Conservation (phyloP, 805 yeast genomes). For the Clavispora santaluciae region DNA sequence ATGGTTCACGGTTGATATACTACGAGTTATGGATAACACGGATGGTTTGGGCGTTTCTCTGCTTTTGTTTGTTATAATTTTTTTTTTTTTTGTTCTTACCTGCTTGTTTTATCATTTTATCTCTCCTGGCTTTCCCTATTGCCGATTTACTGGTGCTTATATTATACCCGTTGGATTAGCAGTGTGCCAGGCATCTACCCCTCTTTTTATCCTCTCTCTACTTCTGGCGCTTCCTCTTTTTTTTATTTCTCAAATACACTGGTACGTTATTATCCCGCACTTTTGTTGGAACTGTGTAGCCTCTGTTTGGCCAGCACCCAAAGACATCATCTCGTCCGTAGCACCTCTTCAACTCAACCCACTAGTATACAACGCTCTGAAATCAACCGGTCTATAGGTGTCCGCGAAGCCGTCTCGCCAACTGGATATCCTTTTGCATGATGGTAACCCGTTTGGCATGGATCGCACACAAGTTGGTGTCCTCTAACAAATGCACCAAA, state of each 20-base stretch:
- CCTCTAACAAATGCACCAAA: slow-evolving; percentile 66
- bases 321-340: not conserved
- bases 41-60: not conserved
- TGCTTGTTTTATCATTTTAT: not conserved
- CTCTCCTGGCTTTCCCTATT: too few relatives aligned
- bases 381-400: too few relatives aligned
- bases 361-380: too few relatives aligned
- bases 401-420: slow-evolving; percentile 75
- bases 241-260: not conserved
- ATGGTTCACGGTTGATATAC: not conserved
- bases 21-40: not conserved
- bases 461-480: slow-evolving; percentile 70
- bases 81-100: not conserved
- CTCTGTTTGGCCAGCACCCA: slow-evolving; percentile 1
- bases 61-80: not conserved
- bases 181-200: too few relatives aligned
- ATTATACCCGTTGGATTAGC: too few relatives aligned
- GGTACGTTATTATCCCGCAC: not conserved
- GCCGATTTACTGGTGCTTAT: too few relatives aligned
- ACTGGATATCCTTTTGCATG: slow-evolving; percentile 77
- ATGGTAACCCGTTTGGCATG: slow-evolving; percentile 83
- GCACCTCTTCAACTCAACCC: too few relatives aligned
- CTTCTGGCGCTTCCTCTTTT: not conserved
- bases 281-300: not conserved
- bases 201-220: not conserved